Evolutionary conservation across 805 yeast genomes (phyloP).

Genomic region (Monosporozyma siamensis): DNA sequence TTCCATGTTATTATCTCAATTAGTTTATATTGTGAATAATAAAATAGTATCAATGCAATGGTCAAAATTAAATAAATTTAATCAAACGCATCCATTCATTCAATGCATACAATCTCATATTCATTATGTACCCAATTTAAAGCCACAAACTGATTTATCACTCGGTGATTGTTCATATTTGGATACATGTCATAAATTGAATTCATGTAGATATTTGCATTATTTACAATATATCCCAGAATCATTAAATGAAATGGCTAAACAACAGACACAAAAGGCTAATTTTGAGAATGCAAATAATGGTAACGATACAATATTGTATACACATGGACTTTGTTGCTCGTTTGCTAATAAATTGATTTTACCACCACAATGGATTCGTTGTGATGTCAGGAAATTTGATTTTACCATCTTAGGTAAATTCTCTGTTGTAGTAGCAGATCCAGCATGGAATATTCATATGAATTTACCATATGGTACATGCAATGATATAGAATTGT

Average conservation of each 20-base stretch:
- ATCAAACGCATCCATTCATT: constrained; percentile 17
- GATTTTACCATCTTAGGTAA: constrained; percentile 68
- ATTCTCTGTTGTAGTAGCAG: constrained; percentile 78
- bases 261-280: no score
- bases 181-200: constrained; percentile 86
- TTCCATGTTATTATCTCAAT: constrained; percentile 14
- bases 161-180: constrained; percentile 89
- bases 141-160: constrained; percentile 53
- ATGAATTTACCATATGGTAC: constrained; percentile 76
- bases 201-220: constrained; percentile 73
- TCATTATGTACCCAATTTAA: constrained; percentile 48
- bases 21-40: constrained; percentile 19
- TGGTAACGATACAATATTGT: constrained; percentile 20
- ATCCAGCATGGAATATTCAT: constrained; percentile 96
- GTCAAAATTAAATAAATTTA: constrained; percentile 17
- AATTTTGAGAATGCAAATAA: constrained; percentile 13
- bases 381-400: constrained; percentile 68
- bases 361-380: constrained; percentile 73
- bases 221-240: constrained; percentile 42
- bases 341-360: constrained; percentile 27
- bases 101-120: constrained; percentile 32
- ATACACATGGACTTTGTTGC: constrained; percentile 30
- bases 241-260: constrained; percentile 15
- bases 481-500: constrained; percentile 66
- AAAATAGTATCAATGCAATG: constrained; percentile 24